Percentiles rank a stretch among this genome's conserved stretches.
Evolutionary conservation across 2,329 filamentous ascomycete species (phyloP).

Genomic region (Colletotrichum aenigma): DNA sequence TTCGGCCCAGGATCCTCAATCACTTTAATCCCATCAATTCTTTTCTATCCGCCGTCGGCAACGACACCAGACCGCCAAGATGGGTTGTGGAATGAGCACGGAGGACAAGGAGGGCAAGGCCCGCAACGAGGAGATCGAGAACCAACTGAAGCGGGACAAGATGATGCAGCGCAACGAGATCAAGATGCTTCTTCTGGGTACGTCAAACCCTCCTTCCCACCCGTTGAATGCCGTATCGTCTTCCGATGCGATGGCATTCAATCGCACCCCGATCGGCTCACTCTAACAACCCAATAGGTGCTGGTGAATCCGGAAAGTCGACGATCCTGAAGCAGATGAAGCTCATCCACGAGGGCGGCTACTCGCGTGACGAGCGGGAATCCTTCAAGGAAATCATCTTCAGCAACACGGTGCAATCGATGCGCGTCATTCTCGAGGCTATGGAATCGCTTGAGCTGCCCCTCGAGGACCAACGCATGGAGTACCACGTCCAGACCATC

Average conservation of each 20-base stretch:
- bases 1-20: neutral
- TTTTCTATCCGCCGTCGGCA: conserved; percentile 6
- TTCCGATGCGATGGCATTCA: neutral
- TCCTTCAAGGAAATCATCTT: conserved; percentile 76
- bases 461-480: conserved; percentile 88
- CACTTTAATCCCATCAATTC: conserved; percentile 11
- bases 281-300: conserved; percentile 61
- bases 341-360: conserved; percentile 98
- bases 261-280: no score
- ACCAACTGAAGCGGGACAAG: conserved; percentile 97
- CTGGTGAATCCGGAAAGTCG: conserved; percentile 96
- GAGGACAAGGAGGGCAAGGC: conserved; percentile 99
- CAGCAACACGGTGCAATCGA: conserved; percentile 72
- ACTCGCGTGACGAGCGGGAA: conserved; percentile 85
- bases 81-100: conserved; percentile 99
- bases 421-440: conserved; percentile 72
- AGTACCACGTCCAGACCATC: conserved; percentile 97
- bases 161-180: conserved; percentile 99
- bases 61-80: conserved; percentile 60
- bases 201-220: neutral
- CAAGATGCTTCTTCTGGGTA: conserved; percentile 99
- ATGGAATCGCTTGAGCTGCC: conserved; percentile 78
- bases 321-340: conserved; percentile 98
- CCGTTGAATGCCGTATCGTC: neutral
- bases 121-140: conserved; percentile 99